A percentile compares a stretch with the other conserved stretches of the same genome.
Evolutionary conservation across 768 basidiomycete species (phyloP).

Genomic region (Pleurotus platypus): DNA sequence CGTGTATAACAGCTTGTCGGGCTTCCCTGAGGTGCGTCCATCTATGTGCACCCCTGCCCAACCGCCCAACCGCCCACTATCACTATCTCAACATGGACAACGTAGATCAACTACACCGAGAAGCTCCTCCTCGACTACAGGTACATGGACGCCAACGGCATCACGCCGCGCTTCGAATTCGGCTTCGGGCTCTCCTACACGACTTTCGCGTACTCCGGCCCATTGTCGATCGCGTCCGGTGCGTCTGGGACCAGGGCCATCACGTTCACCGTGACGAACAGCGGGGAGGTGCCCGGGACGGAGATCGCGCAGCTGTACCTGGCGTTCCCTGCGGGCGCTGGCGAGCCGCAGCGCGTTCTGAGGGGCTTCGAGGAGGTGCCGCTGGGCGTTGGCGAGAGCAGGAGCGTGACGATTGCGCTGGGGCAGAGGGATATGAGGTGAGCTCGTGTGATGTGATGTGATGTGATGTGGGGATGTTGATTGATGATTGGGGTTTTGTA

Average conservation of each 20-base stretch:
- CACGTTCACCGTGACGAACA: background rate
- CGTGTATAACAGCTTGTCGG: slow-evolving; percentile 32
- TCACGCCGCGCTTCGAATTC: slow-evolving; percentile 8
- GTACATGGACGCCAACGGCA: slow-evolving; percentile 56
- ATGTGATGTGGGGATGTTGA: background rate
- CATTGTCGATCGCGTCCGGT: too few species aligned
- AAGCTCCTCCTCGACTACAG: slow-evolving; percentile 69
- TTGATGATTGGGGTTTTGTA: background rate
- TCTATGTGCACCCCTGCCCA: slow-evolving; percentile 13
- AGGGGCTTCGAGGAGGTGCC: slow-evolving; percentile 3
- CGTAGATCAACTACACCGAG: slow-evolving; percentile 65
- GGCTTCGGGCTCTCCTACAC: slow-evolving; percentile 49
- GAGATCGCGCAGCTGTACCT: slow-evolving; percentile 2
- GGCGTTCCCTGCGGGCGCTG: background rate
- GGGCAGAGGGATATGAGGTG: background rate
- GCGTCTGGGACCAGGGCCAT: background rate
- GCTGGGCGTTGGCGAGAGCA: background rate
- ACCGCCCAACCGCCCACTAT: background rate
- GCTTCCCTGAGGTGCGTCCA: slow-evolving; percentile 30
- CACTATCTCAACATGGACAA: too few species aligned
- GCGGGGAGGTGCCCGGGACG: background rate
- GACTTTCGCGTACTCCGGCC: slow-evolving; percentile 55
- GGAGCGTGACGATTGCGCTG: background rate
- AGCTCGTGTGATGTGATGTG: background rate
- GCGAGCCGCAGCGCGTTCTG: background rate